A percentile compares a stretch with the other conserved stretches of the same genome.
phyloP scores from a whole-genome alignment of 2,329 filamentous ascomycete genomes.

The Penicillium sp. region DNA sequence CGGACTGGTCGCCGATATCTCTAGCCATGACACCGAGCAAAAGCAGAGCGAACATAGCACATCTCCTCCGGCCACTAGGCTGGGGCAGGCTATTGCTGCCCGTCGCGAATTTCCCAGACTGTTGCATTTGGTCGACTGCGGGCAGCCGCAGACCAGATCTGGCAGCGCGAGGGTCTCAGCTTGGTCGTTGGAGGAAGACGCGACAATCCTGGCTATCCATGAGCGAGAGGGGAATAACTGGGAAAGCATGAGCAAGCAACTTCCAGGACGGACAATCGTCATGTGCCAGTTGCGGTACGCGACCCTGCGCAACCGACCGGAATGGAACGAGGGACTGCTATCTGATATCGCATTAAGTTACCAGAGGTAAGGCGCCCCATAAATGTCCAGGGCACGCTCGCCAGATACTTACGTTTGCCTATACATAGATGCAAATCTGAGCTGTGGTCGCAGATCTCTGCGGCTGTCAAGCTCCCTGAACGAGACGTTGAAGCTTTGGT shows the following conservation, averaged over 20 bases:
- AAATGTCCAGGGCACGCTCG: neutral
- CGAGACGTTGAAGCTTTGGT: slow-evolving; percentile 12
- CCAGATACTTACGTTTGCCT: neutral
- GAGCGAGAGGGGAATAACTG: slow-evolving; percentile 1
- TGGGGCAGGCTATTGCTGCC: neutral
- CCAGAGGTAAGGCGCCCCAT: slow-evolving; percentile 9
- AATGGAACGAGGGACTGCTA: slow-evolving; percentile 12
- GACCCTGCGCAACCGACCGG: slow-evolving; percentile 10
- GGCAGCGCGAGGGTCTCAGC: neutral
- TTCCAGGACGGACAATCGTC: slow-evolving; percentile 7
- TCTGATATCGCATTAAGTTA: slow-evolving; percentile 7
- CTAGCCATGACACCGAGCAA: no score
- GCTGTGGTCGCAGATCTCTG: slow-evolving; percentile 11
- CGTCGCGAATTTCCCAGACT: neutral
- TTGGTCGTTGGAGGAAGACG: slow-evolving; percentile 10
- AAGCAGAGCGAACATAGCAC: neutral
- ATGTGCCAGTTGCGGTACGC: slow-evolving; percentile 13
- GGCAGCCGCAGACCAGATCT: neutral
- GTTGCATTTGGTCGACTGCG: neutral
- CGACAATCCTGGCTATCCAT: slow-evolving; percentile 4
- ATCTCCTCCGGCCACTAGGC: neutral
- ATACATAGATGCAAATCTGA: slow-evolving; percentile 6
- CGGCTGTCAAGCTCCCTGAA: slow-evolving; percentile 8
- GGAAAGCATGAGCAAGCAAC: slow-evolving; percentile 5
- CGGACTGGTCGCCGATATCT: no score